phyloP scores from a whole-genome alignment of 345 rosid species.

The Lepidium sativum region DNA sequence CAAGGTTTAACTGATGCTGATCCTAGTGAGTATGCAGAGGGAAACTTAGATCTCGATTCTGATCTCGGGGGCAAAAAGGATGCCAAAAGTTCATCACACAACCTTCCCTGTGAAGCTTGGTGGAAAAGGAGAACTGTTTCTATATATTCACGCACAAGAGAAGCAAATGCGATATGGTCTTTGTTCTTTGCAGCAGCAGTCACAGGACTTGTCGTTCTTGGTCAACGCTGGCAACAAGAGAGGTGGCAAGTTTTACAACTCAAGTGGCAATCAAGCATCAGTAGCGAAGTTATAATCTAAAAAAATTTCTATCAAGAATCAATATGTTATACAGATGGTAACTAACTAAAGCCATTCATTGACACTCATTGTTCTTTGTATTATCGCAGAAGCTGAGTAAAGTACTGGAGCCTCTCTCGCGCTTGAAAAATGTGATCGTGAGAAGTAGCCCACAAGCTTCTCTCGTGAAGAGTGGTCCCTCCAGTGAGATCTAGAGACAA shows the following conservation, averaged over 20 bases:
- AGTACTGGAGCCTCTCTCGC: conserved; percentile 61
- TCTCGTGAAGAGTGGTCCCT: conserved; percentile 44
- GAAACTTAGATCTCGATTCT: conserved; percentile 21
- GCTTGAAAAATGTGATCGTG: conserved; percentile 68
- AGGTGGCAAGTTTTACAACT: conserved; percentile 85
- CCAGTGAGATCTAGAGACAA: conserved; percentile 34
- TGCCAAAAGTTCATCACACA: not conserved
- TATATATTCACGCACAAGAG: conserved; percentile 64
- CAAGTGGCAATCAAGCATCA: conserved; percentile 66
- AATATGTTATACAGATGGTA: not conserved
- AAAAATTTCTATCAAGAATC: not conserved
- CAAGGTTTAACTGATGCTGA: conserved; percentile 32
- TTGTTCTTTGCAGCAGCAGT: conserved; percentile 88
- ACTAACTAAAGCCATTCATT: not conserved
- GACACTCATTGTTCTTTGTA: not conserved
- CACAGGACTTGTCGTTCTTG: conserved; percentile 84
- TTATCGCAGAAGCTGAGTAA: conserved; percentile 50
- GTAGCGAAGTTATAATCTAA: conserved; percentile 48
- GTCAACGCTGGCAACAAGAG: conserved; percentile 96
- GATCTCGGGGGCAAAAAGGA: conserved; percentile 25
- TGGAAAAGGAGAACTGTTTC: conserved; percentile 89
- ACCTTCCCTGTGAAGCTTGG: conserved; percentile 83
- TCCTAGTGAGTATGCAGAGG: conserved; percentile 33
- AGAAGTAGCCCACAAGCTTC: conserved; percentile 66
- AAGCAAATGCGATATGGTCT: conserved; percentile 87